A percentile compares a stretch with the other conserved stretches of the same genome.
These are phyloP conservation scores for Artemisia annua DNA, from an alignment of 129 eudicot species.

Conservation along the genomic window DNA sequence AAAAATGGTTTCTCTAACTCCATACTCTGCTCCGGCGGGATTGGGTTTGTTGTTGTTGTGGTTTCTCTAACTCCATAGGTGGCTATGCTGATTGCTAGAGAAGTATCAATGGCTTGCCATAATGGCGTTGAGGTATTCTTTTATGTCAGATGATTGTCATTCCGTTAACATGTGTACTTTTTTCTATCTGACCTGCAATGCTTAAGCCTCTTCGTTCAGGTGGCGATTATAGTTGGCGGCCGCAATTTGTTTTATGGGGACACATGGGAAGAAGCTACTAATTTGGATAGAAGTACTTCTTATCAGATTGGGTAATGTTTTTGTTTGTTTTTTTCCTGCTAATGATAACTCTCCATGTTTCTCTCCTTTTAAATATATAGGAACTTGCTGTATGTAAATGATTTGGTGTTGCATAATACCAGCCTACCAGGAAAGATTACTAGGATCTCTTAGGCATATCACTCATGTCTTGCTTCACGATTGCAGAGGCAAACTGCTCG, in stretches of 20 bases:
- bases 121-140: constrained; percentile 76
- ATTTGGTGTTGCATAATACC: no score
- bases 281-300: constrained; percentile 84
- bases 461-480: no score
- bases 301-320: constrained; percentile 83
- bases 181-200: constrained; percentile 11
- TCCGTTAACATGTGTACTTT: background rate
- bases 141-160: constrained; percentile 7
- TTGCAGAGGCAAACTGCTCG: no score
- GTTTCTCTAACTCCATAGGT: constrained; percentile 46
- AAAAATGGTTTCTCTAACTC: background rate
- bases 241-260: constrained; percentile 96
- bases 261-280: constrained; percentile 78
- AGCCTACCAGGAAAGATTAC: no score
- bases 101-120: constrained; percentile 83
- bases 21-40: no score
- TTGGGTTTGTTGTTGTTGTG: no score
- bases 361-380: no score
- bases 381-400: no score
- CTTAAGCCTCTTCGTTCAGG: constrained; percentile 46
- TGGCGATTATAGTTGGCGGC: constrained; percentile 96
- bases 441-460: no score
- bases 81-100: constrained; percentile 87
- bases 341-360: background rate
- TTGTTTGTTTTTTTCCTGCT: background rate